These are phyloP conservation scores for Chaetomium globosum DNA, from an alignment of 2,329 filamentous ascomycete genomes.

Conservation along the genomic window DNA sequence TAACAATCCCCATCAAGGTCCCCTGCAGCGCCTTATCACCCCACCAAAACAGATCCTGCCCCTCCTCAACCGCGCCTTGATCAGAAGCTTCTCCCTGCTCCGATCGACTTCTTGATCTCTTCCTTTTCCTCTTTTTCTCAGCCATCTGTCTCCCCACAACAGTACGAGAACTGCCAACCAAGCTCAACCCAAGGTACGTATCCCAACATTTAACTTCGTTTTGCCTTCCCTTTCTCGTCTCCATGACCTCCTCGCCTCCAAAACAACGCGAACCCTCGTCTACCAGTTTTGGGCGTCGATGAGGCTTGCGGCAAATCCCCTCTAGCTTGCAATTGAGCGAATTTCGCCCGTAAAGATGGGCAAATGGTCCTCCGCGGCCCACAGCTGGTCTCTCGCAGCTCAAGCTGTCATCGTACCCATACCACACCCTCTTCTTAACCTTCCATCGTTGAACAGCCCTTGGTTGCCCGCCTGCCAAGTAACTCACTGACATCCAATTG, in stretches of 20 bases:
- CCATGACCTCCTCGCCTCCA: constrained; percentile 11
- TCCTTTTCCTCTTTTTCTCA: constrained; percentile 18
- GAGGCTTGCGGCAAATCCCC: constrained; percentile 31
- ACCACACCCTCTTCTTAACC: not conserved
- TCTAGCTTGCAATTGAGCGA: constrained; percentile 31
- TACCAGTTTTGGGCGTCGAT: constrained; percentile 19
- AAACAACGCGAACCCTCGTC: not conserved
- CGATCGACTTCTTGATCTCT: constrained; percentile 27
- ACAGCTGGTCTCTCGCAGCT: not conserved
- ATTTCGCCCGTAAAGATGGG: constrained; percentile 24
- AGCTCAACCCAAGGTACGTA: constrained; percentile 30
- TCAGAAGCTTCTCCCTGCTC: constrained; percentile 30
- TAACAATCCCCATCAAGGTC: constrained; percentile 26
- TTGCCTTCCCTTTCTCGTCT: constrained; percentile 7
- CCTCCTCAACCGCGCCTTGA: constrained; percentile 31
- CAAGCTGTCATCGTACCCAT: not conserved
- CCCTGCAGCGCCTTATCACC: constrained; percentile 32
- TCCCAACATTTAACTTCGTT: not conserved
- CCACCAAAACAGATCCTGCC: constrained; percentile 36
- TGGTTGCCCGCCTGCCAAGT: not conserved
- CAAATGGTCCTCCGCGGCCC: constrained; percentile 8
- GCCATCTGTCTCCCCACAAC: constrained; percentile 18
- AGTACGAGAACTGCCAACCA: constrained; percentile 23
- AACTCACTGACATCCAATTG: constrained; percentile 15
- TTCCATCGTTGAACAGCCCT: not conserved